Conservation (phyloP, 352 stramenopile species). For the Phytophthora syringae region DNA sequence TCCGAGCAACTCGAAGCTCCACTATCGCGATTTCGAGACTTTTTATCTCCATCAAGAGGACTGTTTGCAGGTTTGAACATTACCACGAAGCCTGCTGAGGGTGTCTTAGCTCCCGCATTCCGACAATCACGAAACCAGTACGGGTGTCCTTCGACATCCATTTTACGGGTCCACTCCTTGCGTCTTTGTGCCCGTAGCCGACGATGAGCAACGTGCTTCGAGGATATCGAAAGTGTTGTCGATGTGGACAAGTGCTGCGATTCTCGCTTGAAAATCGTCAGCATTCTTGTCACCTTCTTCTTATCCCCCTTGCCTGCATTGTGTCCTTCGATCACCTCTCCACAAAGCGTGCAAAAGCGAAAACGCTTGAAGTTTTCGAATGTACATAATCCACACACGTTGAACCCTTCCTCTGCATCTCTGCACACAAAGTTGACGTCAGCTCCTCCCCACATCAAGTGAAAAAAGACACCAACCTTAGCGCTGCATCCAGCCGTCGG, state of each 20-base stretch:
- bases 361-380: constrained; percentile 56
- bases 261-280: constrained; percentile 3
- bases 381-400: constrained; percentile 30
- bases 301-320: neutral
- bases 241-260: neutral
- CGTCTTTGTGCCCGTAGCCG: constrained; percentile 18
- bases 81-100: constrained; percentile 10
- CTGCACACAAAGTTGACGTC: constrained; percentile 8
- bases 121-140: constrained; percentile 31
- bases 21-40: neutral
- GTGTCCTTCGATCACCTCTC: constrained; percentile 7
- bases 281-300: constrained; percentile 2
- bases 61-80: constrained; percentile 5
- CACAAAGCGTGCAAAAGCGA: constrained; percentile 38
- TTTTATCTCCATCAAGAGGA: neutral
- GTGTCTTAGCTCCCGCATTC: neutral
- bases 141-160: constrained; percentile 30
- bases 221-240: neutral
- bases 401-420: constrained; percentile 38
- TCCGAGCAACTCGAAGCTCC: neutral
- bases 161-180: constrained; percentile 40
- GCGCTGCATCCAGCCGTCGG: no score
- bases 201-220: neutral
- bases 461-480: constrained; percentile 7
- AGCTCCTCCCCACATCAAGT: neutral